Conservation (phyloP, 768 basidiomycete species). For the Phylloporus sp. region DNA sequence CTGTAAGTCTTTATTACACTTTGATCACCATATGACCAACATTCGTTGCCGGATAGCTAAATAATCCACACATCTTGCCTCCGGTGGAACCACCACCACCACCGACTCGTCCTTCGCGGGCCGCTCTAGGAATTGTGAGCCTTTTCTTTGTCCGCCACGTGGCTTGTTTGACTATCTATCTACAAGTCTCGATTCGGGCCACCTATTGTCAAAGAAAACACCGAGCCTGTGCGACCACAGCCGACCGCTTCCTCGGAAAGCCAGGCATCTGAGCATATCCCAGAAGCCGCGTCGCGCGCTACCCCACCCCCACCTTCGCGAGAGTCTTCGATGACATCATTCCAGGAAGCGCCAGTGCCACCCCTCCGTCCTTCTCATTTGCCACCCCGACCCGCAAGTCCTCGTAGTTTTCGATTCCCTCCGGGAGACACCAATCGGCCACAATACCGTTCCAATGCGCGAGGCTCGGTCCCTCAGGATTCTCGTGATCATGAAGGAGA, state of each 20-base stretch:
- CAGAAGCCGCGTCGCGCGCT: slow-evolving; percentile 18
- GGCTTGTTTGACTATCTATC: neutral
- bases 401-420: slow-evolving; percentile 5
- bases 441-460: neutral
- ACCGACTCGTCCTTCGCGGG: slow-evolving; percentile 14
- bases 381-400: slow-evolving; percentile 21
- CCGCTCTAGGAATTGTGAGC: slow-evolving; percentile 16
- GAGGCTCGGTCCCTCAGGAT: neutral
- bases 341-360: slow-evolving; percentile 6
- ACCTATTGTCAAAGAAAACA: slow-evolving; percentile 21
- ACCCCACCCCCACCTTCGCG: slow-evolving; percentile 29
- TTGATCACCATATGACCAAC: neutral
- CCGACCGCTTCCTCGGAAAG: slow-evolving; percentile 17
- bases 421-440: slow-evolving; percentile 7
- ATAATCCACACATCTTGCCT: slow-evolving; percentile 2
- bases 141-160: neutral
- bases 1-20: slow-evolving; percentile 8
- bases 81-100: slow-evolving; percentile 5
- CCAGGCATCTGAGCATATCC: slow-evolving; percentile 6
- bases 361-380: slow-evolving; percentile 15
- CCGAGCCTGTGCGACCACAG: slow-evolving; percentile 4
- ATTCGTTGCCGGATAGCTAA: slow-evolving; percentile 5
- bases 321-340: slow-evolving; percentile 25
- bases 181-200: slow-evolving; percentile 31
- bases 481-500: slow-evolving; percentile 1